phyloP scores from a whole-genome alignment of 805 yeast species.

The Yarrowia phangngaensis region DNA sequence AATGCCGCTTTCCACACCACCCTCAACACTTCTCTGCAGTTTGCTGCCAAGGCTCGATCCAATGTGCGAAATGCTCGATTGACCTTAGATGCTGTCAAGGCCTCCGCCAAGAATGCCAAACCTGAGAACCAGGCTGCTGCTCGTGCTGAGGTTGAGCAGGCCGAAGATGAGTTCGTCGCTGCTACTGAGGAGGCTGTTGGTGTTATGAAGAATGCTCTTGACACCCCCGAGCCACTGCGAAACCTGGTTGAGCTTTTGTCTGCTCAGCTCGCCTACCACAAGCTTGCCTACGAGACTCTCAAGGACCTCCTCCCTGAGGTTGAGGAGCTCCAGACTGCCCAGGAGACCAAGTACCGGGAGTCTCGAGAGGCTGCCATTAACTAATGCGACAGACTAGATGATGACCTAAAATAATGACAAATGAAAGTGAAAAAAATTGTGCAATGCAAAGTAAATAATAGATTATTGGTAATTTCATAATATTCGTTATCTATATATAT shows the following conservation, averaged over 20 bases:
- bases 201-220: constrained; percentile 75
- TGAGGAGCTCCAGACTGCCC: constrained; percentile 57
- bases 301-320: constrained; percentile 60
- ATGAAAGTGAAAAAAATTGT: too few relatives aligned
- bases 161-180: constrained; percentile 86
- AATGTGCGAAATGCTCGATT: constrained; percentile 74
- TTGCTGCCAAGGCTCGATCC: constrained; percentile 64
- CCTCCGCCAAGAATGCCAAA: constrained; percentile 47
- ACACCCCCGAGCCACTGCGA: constrained; percentile 62
- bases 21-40: constrained; percentile 55
- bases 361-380: constrained; percentile 31
- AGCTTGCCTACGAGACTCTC: constrained; percentile 65
- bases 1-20: constrained; percentile 63
- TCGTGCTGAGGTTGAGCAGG: constrained; percentile 71
- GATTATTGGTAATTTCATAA: too few relatives aligned
- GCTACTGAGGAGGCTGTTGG: constrained; percentile 84
- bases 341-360: constrained; percentile 41
- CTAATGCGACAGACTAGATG: constrained; percentile 13
- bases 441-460: too few relatives aligned
- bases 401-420: constrained; percentile 20
- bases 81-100: constrained; percentile 74
- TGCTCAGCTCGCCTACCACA: constrained; percentile 80
- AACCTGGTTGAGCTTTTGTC: constrained; percentile 63
- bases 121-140: constrained; percentile 70
- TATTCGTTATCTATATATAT: too few relatives aligned